Evolutionary conservation across 495 filamentous ascomycete species (phyloP).

Genomic region (Penicillium silybi): DNA sequence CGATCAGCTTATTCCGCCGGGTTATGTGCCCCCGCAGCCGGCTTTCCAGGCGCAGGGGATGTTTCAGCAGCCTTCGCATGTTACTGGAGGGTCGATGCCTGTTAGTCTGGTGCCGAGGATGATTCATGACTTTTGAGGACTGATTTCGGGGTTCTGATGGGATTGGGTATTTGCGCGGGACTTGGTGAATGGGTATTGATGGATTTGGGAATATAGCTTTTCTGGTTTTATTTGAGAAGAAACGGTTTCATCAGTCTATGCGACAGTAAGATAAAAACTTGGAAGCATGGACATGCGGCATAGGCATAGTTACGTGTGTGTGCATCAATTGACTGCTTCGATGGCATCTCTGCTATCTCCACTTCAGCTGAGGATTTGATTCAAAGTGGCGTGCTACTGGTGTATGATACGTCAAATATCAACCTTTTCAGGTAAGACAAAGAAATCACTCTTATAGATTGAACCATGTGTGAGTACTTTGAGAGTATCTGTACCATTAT

Average conservation of each 20-base stretch:
- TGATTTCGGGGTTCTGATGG: background rate
- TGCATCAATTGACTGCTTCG: too few species aligned
- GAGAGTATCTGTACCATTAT: too few species aligned
- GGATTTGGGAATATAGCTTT: background rate
- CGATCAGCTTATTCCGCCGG: slow-evolving; percentile 20
- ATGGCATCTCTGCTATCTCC: too few species aligned
- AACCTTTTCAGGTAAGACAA: too few species aligned
- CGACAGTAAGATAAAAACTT: background rate
- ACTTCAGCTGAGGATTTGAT: too few species aligned
- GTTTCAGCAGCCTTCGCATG: slow-evolving; percentile 19
- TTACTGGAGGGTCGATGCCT: slow-evolving; percentile 25
- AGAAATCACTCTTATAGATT: too few species aligned
- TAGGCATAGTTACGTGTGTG: too few species aligned
- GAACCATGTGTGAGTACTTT: too few species aligned
- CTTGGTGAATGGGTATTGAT: background rate
- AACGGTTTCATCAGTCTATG: background rate
- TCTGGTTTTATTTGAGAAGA: background rate
- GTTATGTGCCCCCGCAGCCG: slow-evolving; percentile 12
- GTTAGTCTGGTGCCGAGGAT: slow-evolving; percentile 24
- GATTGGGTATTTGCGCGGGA: background rate
- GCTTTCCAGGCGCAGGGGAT: slow-evolving; percentile 8
- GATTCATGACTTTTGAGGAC: slow-evolving; percentile 22
- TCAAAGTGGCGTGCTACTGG: too few species aligned
- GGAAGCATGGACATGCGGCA: too few species aligned
- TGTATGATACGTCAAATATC: too few species aligned